Evolutionary conservation across 1,139 yeast species (phyloP).

Genomic region (Taphrina wiesneri): DNA sequence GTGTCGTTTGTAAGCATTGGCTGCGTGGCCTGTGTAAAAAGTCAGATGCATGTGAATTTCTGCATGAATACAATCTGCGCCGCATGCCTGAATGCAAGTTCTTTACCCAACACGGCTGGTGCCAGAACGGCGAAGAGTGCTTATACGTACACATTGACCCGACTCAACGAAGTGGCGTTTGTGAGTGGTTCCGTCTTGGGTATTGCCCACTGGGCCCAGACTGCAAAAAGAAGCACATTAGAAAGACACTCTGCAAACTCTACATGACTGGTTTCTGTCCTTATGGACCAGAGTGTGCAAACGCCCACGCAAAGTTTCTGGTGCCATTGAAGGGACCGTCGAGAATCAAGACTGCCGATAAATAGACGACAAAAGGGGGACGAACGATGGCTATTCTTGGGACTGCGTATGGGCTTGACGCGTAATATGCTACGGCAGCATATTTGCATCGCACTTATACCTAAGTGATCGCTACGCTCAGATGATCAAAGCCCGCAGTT

Average conservation of each 20-base stretch:
- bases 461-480: no score
- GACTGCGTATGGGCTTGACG: no score
- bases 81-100: conserved; percentile 89
- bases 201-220: conserved; percentile 91
- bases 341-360: background rate
- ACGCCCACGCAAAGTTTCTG: conserved; percentile 50
- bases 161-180: conserved; percentile 78
- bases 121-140: conserved; percentile 94
- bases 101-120: conserved; percentile 63
- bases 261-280: conserved; percentile 95
- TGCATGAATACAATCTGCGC: conserved; percentile 90
- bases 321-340: conserved; percentile 29
- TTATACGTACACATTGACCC: conserved; percentile 91
- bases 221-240: conserved; percentile 78
- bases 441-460: no score
- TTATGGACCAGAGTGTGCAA: conserved; percentile 50
- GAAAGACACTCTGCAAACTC: conserved; percentile 76
- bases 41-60: conserved; percentile 92
- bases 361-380: background rate
- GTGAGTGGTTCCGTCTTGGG: conserved; percentile 80
- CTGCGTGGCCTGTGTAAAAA: conserved; percentile 93
- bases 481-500: no score
- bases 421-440: no score
- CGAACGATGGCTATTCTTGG: no score
- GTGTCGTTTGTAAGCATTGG: conserved; percentile 95